phyloP scores from a whole-genome alignment of 805 yeast genomes.

The Lachancea waltii region DNA sequence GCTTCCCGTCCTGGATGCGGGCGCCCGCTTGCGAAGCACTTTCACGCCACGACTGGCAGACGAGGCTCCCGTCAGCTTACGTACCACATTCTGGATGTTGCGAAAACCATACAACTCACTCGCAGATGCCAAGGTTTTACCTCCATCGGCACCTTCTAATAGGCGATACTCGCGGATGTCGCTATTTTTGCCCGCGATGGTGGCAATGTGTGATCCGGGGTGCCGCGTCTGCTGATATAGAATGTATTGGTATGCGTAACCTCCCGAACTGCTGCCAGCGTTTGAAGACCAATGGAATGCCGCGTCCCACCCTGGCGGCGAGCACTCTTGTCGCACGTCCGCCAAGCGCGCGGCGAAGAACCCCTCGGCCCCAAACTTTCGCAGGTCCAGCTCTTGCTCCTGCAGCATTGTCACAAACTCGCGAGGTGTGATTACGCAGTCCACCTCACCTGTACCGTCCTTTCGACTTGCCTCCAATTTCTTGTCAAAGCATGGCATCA shows the following conservation, averaged over 20 bases:
- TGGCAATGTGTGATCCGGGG: constrained; percentile 27
- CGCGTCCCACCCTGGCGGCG: constrained; percentile 31
- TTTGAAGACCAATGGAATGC: constrained; percentile 64
- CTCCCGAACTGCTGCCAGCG: constrained; percentile 82
- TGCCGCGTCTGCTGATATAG: constrained; percentile 31
- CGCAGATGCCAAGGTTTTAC: constrained; percentile 45
- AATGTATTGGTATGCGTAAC: constrained; percentile 72
- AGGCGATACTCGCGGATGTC: constrained; percentile 70
- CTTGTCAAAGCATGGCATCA: constrained; percentile 98
- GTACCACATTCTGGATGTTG: constrained; percentile 87
- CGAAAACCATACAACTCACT: constrained; percentile 84
- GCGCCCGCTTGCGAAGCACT: constrained; percentile 28
- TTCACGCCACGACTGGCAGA: constrained; percentile 19
- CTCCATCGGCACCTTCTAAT: constrained; percentile 31
- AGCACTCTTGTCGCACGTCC: constrained; percentile 9
- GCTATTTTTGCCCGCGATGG: constrained; percentile 60
- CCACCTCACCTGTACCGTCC: constrained; percentile 69
- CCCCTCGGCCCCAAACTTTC: too few relatives aligned
- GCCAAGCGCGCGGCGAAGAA: constrained; percentile 8
- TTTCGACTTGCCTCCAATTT: constrained; percentile 90
- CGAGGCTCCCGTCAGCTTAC: constrained; percentile 52
- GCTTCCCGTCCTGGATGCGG: constrained; percentile 4
- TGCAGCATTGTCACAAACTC: constrained; percentile 71
- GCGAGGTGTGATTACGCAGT: constrained; percentile 88
- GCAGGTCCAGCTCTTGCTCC: constrained; percentile 41